These are phyloP conservation scores for Linum lewisii DNA, from an alignment of 345 rosid genomes.

Conservation along the genomic window DNA sequence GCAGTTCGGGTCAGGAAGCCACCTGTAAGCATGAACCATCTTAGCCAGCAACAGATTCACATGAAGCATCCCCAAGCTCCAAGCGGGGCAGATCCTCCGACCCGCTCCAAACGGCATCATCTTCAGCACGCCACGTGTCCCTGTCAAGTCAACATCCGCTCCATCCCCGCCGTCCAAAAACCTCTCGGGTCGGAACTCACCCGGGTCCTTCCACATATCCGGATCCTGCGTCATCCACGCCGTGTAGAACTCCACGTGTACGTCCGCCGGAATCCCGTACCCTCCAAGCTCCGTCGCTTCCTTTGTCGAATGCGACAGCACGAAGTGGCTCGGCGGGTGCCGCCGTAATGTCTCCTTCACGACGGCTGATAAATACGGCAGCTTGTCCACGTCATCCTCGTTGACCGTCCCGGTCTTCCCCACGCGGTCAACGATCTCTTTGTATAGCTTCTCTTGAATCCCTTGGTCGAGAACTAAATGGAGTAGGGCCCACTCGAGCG, in stretches of 20 bases:
- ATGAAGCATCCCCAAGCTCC: conserved; percentile 65
- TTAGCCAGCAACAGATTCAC: conserved; percentile 64
- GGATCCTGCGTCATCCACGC: conserved; percentile 93
- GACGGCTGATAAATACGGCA: conserved; percentile 13
- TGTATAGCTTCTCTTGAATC: conserved; percentile 57
- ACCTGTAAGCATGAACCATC: conserved; percentile 73
- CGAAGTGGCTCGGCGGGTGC: conserved; percentile 59
- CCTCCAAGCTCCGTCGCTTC: conserved; percentile 71
- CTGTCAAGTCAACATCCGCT: conserved; percentile 63
- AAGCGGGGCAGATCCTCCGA: conserved; percentile 85
- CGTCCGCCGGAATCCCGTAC: conserved; percentile 53
- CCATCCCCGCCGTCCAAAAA: conserved; percentile 70
- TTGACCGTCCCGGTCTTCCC: conserved; percentile 27
- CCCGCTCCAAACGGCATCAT: conserved; percentile 94
- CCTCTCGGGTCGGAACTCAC: conserved; percentile 67
- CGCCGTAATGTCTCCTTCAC: conserved; percentile 17
- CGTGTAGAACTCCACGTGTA: conserved; percentile 77
- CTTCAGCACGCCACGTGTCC: conserved; percentile 55
- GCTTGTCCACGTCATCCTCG: conserved; percentile 14
- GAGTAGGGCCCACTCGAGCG: conserved; percentile 73
- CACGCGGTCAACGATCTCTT: conserved; percentile 43
- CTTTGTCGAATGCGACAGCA: conserved; percentile 61
- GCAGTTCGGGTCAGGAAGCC: conserved; percentile 48
- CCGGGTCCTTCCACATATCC: conserved; percentile 60
- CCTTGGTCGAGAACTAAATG: conserved; percentile 58